Percentiles rank a stretch among this genome's conserved stretches.
phyloP scores from a whole-genome alignment of 164 flowering plant species.

The Stephania cephalantha region DNA sequence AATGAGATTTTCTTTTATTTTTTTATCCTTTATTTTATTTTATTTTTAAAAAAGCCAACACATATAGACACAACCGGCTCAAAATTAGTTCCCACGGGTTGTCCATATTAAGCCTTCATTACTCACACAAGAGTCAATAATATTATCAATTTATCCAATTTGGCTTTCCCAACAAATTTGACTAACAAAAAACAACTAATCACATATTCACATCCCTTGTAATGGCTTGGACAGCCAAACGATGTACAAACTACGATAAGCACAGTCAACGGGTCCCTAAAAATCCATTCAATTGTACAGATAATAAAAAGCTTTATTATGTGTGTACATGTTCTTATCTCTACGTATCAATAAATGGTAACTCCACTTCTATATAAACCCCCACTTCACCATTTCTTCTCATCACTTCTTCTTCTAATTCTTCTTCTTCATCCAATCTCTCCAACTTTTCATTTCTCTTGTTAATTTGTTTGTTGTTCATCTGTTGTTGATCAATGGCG shows the following conservation, averaged over 20 bases:
- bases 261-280: neutral
- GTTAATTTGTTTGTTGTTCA: neutral
- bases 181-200: too few relatives aligned
- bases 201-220: neutral
- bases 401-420: neutral
- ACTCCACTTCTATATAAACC: neutral
- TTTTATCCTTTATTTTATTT: too few relatives aligned
- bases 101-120: neutral
- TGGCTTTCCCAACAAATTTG: neutral
- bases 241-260: neutral
- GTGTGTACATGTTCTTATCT: neutral
- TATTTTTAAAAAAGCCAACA: neutral
- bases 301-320: neutral
- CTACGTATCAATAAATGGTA: neutral
- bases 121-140: too few relatives aligned
- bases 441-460: neutral
- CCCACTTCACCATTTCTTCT: neutral
- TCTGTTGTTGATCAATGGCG: conserved; percentile 10
- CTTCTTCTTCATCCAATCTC: too few relatives aligned
- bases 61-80: neutral
- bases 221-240: neutral
- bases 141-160: neutral
- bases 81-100: neutral
- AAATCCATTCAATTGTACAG: neutral
- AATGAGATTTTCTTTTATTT: too few relatives aligned